Conservation (phyloP, 345 rosid species). For the Melaleuca quinquenervia region DNA sequence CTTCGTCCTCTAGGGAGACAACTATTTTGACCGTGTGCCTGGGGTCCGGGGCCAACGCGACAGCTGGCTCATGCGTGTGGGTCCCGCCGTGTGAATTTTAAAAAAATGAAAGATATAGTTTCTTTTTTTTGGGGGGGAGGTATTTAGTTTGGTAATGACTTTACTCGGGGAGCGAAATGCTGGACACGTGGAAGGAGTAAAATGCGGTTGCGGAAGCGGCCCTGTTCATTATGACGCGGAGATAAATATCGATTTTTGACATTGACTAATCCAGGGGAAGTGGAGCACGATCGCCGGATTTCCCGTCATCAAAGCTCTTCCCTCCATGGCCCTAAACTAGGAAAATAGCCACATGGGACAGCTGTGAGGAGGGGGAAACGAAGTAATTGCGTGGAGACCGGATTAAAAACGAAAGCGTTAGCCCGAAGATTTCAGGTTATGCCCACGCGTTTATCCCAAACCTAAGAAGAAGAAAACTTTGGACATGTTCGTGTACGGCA, state of each 20-base stretch:
- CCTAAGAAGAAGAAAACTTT: too few species aligned
- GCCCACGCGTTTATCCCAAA: too few species aligned
- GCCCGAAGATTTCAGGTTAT: too few species aligned
- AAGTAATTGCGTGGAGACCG: too few species aligned
- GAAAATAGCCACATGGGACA: not conserved
- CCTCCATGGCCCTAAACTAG: not conserved
- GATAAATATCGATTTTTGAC: not conserved
- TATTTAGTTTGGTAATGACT: not conserved
- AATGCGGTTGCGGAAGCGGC: too few species aligned
- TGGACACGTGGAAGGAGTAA: too few species aligned
- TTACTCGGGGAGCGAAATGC: not conserved
- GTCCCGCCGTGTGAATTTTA: not conserved
- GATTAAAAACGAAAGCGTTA: too few species aligned
- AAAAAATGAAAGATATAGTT: not conserved
- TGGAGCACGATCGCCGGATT: not conserved
- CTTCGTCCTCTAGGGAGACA: too few species aligned
- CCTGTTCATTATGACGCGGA: not conserved
- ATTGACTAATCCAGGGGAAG: not conserved
- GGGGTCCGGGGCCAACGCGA: not conserved
- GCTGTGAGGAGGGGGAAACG: rapidly evolving
- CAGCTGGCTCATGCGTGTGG: not conserved
- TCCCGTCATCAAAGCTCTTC: not conserved
- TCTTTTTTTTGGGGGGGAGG: not conserved
- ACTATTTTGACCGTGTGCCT: not conserved
- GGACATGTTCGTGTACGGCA: too few species aligned